Evolutionary conservation across 2,329 filamentous ascomycete species (phyloP).

Genomic region (Emydomyces testavorans): DNA sequence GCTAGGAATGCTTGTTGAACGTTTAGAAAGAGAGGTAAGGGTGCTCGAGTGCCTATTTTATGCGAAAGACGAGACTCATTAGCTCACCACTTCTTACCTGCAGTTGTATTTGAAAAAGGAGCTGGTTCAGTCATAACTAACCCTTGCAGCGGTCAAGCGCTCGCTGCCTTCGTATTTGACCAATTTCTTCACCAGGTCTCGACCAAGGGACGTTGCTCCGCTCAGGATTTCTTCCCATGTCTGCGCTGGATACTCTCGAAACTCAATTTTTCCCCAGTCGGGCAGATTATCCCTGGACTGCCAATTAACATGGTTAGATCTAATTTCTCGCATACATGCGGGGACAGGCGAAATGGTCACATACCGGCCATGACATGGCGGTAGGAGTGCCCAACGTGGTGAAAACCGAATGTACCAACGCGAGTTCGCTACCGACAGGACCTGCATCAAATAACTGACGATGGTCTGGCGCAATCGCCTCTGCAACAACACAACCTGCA

Average conservation of each 20-base stretch:
- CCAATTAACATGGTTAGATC: not conserved
- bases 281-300: conserved; percentile 46
- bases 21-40: conserved; percentile 6
- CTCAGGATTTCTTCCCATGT: conserved; percentile 61
- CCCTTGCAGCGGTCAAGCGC: conserved; percentile 57
- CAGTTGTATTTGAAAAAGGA: not conserved
- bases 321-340: not conserved
- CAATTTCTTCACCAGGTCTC: conserved; percentile 54
- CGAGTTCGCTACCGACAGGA: conserved; percentile 82
- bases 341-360: conserved; percentile 18
- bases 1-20: not conserved
- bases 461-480: conserved; percentile 49
- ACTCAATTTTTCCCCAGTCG: conserved; percentile 80
- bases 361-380: conserved; percentile 65
- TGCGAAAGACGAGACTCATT: not conserved
- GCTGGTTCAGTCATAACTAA: conserved; percentile 25
- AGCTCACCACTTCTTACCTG: not conserved
- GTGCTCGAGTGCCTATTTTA: conserved; percentile 3
- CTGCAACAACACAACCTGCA: conserved; percentile 70
- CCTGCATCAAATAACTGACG: conserved; percentile 70
- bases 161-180: conserved; percentile 60
- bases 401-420: conserved; percentile 85
- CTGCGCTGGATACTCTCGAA: conserved; percentile 57
- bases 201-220: conserved; percentile 44
- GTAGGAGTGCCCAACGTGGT: conserved; percentile 80